phyloP scores from a whole-genome alignment of 2,329 filamentous ascomycete genomes.

The Arthrobotrys iridis region DNA sequence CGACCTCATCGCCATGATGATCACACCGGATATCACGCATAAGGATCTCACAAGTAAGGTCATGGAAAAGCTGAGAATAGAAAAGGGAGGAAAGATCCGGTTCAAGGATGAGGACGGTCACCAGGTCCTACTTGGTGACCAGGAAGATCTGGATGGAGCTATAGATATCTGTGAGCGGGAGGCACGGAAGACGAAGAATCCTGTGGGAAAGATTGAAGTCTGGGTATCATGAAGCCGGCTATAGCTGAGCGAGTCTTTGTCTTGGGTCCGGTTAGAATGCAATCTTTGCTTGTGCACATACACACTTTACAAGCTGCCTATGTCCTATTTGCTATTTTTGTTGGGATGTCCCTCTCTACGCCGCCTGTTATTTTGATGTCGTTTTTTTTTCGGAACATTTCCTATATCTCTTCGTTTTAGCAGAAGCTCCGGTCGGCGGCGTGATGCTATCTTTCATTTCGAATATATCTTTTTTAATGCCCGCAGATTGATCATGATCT shows the following conservation, averaged over 20 bases:
- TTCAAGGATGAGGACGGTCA: slow-evolving; percentile 85
- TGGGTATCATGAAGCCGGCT: slow-evolving; percentile 25
- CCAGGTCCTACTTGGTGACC: slow-evolving; percentile 96
- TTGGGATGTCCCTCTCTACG: not conserved
- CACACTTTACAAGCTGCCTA: not conserved
- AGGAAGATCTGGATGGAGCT: slow-evolving; percentile 93
- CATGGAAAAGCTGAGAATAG: slow-evolving; percentile 85
- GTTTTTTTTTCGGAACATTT: not conserved
- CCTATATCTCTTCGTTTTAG: not conserved
- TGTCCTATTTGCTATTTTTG: not conserved
- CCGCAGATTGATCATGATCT: not conserved
- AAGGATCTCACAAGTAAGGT: slow-evolving; percentile 80
- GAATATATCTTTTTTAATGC: slow-evolving; percentile 14
- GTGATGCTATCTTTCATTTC: not conserved
- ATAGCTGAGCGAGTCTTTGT: not conserved
- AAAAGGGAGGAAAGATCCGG: slow-evolving; percentile 85
- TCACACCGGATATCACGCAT: slow-evolving; percentile 77
- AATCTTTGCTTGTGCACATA: not conserved
- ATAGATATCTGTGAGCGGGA: slow-evolving; percentile 74
- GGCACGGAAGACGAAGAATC: slow-evolving; percentile 77
- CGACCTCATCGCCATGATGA: slow-evolving; percentile 92
- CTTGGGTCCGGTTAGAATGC: not conserved
- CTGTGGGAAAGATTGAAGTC: slow-evolving; percentile 95
- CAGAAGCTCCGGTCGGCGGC: not conserved
- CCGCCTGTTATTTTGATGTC: not conserved